Base-by-base conservation (phyloP, 2,329 filamentous ascomycete species). In the Ceratocystis ficicola region DNA sequence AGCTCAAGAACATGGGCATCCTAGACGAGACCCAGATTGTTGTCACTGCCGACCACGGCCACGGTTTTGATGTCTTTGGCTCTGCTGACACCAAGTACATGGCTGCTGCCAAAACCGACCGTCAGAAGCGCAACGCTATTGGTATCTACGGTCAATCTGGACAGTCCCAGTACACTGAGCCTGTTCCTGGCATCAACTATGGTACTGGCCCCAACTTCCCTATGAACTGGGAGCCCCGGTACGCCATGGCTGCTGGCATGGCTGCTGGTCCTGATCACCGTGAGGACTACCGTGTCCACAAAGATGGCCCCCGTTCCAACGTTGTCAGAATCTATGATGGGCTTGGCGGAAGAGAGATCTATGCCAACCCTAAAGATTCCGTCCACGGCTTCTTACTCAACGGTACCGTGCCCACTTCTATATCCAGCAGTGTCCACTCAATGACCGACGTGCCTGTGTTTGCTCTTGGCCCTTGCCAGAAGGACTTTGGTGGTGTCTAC, bases 41-140 rank as follows among this genome's bases (percentile, higher is more conserved):
- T 62, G 88, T 94, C 62, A 90, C 89, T 2, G 87, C 89, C n/a
- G 89, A 95, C 72, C 90, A 94, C 78, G 90, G 90, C 50, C 90
- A 95, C 76, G 90, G 90, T 65, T 95, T 95, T 73, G 90, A 92
- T 74, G 90, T 95, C 70, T 92, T 87, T 73, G 90, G 90, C 69
- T 86, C 81, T 69, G 88, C 90, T 59, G 90, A 95, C 72, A 94
- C 89, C 20, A 79, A 87, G 73, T 94, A 92, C 76, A 79, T 93
- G 60, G 78, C 82, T 17, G 81, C 82, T 3, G 83, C 90, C 71
- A 75, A 79, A 5, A 79, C 81, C 20, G 84, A 88, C 73, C 86
- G 90, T 70, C 77, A 82, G 71, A 93, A 91, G 81, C 87, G 90
- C 70, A 79, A 81, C 62, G 89, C 89, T 48, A 78, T 94, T 63